Evolutionary conservation across 164 flowering plant genomes (phyloP), one percentile per base, ranked within the genome.

Genomic region (Dillenia turbinata): DNA sequence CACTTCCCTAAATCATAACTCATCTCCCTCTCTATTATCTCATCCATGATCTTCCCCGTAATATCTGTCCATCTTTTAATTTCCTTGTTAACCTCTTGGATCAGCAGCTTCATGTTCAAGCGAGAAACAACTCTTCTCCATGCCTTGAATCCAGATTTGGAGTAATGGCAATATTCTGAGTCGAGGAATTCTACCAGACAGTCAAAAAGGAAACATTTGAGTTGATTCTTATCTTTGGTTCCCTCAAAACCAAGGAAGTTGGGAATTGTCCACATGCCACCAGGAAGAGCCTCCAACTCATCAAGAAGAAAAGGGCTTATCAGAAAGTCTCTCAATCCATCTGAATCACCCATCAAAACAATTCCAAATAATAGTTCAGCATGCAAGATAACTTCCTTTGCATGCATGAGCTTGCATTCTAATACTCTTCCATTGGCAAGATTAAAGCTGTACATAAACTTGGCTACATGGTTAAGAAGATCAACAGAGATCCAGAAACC

Each of bases 21-120:
- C 90, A 86, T 77, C n/a, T 89, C 98, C 74, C 71, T 67, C 15
- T 89, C 93, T 17, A 88, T 73, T 50, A 88, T 62, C 73, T 88
- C 90, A 50, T 92, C 96, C 0, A 73, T 67, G 2, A 63, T n/a
- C 72, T 64, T 80, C 54, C 84, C 83, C 19, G 76, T 77, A 43
- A 83, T 66, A 57, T 57, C 40, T 10, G 64, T 61, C 88, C 92
- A 89, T 60, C 71, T 78, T 54, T 66, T 68, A 2, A 88, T 63
- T 47, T 84, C 89, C 61, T 70, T 70, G 1, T 57, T 74, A 50
- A 92, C 75, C 52, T 76, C 83, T 22, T 13, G 56, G 0, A 78
- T 67, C 67, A 88, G 49, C 61, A 54, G 54, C 49, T 74, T 70
- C 9, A 53, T 63, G 44, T 63, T 75, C 74, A 74, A 52, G 46